Evolutionary conservation across 148 eudicot genomes (phyloP), one percentile per base, ranked within the genome.

Genomic region (Chenopodium formosanum): DNA sequence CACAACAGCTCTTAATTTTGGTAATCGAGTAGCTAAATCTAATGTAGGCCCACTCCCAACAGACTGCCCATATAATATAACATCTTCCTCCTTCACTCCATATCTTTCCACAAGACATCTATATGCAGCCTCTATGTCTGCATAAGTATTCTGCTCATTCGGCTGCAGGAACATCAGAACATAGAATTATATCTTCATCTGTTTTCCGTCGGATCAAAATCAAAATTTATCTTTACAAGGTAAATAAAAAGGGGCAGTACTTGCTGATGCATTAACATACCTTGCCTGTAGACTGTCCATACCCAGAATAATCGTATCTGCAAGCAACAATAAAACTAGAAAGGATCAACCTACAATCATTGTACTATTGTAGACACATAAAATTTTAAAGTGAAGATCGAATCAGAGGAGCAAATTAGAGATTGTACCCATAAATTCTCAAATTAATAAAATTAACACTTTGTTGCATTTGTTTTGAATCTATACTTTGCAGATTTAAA

Each of bases 271-370:
- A 17, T 47, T 44, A 40, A 48, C 58, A 11, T 88, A 94, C 98
- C 98, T 94, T 94, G 80, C 98, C 95, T 3, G 92, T 88, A 52
- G 98, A 94, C 80, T 88, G 94, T 67, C 98, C 98, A 83, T 95
- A 95, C 32, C 98, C 98, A 17, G 98, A 91, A 76, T 95, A 95
- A 82, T 95, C 98, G 85, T 95, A 95, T 74, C 98, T 95, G 93
- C 86, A 88, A 80, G 60, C 67, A 81, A 69, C 58, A 17, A 66
- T 0, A 17, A 56, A 56, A 56, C 16, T 14, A 19, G 20, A 14
- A 71, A 37, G 7, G 50, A 68, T 12, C 20, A 67, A 56, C 62
- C 62, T 56, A 4, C 37, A 53, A 32, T 50, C 76, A 32, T 68
- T 25, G 25, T 25, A 25, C 25, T 25, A 25, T 25, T 25, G 25